These are phyloP conservation scores for Cicer arietinum DNA, from an alignment of 306 rosid species.

Conservation along the genomic window DNA sequence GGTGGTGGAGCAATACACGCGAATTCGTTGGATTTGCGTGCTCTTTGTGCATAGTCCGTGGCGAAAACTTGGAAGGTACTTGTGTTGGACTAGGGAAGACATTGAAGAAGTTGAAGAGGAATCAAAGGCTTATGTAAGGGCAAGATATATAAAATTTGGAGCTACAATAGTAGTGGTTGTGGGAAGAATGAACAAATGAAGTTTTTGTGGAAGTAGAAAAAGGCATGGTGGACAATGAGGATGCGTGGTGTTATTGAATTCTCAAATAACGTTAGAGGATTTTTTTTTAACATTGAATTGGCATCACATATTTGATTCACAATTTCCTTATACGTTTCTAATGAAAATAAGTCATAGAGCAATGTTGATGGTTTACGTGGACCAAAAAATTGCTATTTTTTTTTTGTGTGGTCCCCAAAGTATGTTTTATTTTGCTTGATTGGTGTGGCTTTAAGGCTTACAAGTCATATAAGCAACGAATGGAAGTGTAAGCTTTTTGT, in stretches of 20 bases:
- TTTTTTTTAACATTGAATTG: not conserved
- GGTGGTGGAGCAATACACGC: constrained; percentile 44
- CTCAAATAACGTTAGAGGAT: constrained; percentile 34
- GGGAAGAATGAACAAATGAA: constrained; percentile 29
- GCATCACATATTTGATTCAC: constrained; percentile 22
- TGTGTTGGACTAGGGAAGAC: constrained; percentile 72
- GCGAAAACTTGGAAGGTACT: constrained; percentile 44
- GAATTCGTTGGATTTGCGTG: not conserved
- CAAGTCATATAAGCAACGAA: not conserved
- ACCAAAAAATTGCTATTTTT: constrained; percentile 27
- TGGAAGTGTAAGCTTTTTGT: constrained; percentile 14
- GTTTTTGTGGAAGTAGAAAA: constrained; percentile 39
- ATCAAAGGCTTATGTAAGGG: constrained; percentile 1
- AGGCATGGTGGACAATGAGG: constrained; percentile 48
- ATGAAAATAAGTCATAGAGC: not conserved
- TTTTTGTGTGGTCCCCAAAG: constrained; percentile 29
- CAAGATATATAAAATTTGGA: not conserved
- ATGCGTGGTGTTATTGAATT: constrained; percentile 54
- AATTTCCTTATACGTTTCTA: not conserved
- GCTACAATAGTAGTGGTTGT: constrained; percentile 44
- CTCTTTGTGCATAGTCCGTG: constrained; percentile 35
- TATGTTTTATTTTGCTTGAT: constrained; percentile 27
- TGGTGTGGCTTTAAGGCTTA: constrained; percentile 5
- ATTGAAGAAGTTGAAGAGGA: constrained; percentile 47
- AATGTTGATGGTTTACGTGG: constrained; percentile 2